These are phyloP conservation scores for Pestalotiopsis sp. DNA, from an alignment of 2,329 filamentous ascomycete genomes.

Conservation along the genomic window DNA sequence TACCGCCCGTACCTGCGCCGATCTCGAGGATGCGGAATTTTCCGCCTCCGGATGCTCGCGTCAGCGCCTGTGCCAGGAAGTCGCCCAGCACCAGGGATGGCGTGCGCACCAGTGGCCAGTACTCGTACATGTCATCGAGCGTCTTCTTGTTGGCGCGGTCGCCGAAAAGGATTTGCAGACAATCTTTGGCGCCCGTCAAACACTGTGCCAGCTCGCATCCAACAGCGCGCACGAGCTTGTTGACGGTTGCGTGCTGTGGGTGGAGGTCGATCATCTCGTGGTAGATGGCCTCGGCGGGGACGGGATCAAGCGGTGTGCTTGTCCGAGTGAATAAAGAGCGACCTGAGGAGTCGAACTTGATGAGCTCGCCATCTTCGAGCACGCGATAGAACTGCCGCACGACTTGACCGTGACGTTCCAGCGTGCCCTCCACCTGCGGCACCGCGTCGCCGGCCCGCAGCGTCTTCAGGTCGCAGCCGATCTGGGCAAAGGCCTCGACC, in stretches of 20 bases:
- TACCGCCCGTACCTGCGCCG: constrained; percentile 44
- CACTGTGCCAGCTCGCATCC: constrained; percentile 20
- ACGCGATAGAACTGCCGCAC: constrained; percentile 27
- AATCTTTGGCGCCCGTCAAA: constrained; percentile 21
- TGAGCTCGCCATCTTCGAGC: constrained; percentile 27
- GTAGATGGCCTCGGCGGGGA: constrained; percentile 13
- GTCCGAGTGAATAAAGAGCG: constrained; percentile 6
- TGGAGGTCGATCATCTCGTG: constrained; percentile 12
- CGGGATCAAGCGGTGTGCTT: constrained; percentile 8
- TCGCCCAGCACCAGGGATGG: constrained; percentile 18
- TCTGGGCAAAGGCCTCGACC: constrained; percentile 28
- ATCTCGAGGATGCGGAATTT: constrained; percentile 40
- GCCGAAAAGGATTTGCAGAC: constrained; percentile 23
- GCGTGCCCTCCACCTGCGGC: constrained; percentile 15
- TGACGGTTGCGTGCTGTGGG: constrained; percentile 16
- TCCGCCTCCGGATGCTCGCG: not conserved
- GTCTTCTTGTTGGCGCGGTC: constrained; percentile 17
- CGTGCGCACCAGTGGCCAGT: constrained; percentile 19
- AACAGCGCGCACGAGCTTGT: constrained; percentile 19
- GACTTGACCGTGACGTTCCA: constrained; percentile 27
- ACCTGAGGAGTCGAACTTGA: not conserved
- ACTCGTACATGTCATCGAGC: constrained; percentile 24
- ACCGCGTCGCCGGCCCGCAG: constrained; percentile 21
- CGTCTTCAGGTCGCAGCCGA: constrained; percentile 26
- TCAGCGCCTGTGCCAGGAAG: constrained; percentile 16